These are phyloP conservation scores for Sporothrix mexicana DNA, from an alignment of 2,329 filamentous ascomycete species.

Conservation along the genomic window DNA sequence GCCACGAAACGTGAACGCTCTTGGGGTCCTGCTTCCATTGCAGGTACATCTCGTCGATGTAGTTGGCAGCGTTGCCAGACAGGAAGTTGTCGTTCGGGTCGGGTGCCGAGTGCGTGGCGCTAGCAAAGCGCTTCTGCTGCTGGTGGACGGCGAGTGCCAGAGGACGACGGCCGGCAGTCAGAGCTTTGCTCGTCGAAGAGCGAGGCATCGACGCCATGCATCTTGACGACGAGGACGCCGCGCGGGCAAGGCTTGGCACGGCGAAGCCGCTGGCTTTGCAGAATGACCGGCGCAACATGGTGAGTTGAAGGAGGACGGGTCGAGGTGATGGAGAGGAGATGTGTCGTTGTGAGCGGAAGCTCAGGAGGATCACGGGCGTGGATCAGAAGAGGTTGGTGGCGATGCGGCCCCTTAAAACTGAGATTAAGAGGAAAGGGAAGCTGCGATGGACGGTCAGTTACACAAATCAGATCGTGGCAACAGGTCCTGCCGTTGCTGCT, in stretches of 20 bases:
- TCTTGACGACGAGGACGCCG: constrained; percentile 31
- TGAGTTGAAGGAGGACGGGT: background rate
- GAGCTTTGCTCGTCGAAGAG: constrained; percentile 33
- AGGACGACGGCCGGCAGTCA: constrained; percentile 56
- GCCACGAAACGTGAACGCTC: constrained; percentile 97
- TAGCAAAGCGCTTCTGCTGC: constrained; percentile 58
- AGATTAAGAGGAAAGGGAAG: constrained; percentile 12
- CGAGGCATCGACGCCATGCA: constrained; percentile 29
- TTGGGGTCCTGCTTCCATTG: constrained; percentile 93
- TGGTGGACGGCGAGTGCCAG: constrained; percentile 53
- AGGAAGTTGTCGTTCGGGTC: constrained; percentile 96
- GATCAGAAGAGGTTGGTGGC: constrained; percentile 30
- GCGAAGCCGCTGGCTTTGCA: constrained; percentile 35
- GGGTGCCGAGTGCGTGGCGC: constrained; percentile 60
- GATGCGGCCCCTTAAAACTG: constrained; percentile 4
- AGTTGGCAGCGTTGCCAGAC: constrained; percentile 95
- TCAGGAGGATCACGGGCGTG: constrained; percentile 26
- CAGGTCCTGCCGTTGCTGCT: background rate
- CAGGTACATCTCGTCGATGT: constrained; percentile 99
- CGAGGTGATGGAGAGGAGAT: constrained; percentile 9
- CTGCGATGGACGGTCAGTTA: constrained; percentile 26
- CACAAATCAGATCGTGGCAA: background rate
- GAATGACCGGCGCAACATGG: constrained; percentile 37
- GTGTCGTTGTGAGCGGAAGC: constrained; percentile 32
- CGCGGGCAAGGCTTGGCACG: constrained; percentile 30